Evolutionary conservation across 2,329 filamentous ascomycete species (phyloP), one percentile per base, ranked within the genome.

Genomic region (Lecanoromycetidae sp.): DNA sequence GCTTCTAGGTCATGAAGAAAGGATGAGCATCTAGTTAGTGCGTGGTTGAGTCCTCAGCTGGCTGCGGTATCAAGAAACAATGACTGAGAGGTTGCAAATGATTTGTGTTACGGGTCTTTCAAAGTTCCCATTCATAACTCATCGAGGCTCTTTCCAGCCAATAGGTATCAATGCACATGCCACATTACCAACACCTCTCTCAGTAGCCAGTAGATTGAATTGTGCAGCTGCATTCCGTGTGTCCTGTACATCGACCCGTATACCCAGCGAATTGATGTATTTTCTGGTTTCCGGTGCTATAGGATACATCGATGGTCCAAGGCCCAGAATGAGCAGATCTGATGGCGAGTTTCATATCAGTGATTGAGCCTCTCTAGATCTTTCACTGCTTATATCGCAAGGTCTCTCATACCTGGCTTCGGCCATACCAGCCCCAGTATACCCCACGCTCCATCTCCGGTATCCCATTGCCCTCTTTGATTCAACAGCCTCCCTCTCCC

Each of bases 201-300:
- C 91, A 15, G 87, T 96, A n/a, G 87, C 90, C 46, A 98, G 68
- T 58, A 98, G 63, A 61, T 98, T 98, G 64, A 91, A 98, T 63
- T 95, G 87, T 27, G 88, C 83, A 1, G 90, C 86, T 7, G 91
- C 91, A 65, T 96, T 96, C 53, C 87, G 74, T 26, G 91, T 96
- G 66, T 96, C 91, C 59, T 90, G 75, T 3, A 95, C 74, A 59
- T 98, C 91, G 4, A 96, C 72, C 48, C 86, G 74, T 56, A 96
- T 84, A 0, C 91, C 91, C 34, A 96, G 65, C 25, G 76, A 74
- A 52, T 81, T 82, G 48, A 98, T 78, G 56, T 79, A 72, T 49
- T 72, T 72, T 56, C 82, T 79, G 35, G 86, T 85, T 56, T 79
- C 73, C 1, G 84, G 84, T 47, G 83, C 85, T 6, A 96, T 66